These are phyloP conservation scores for Jamesozyma hellenica DNA, from an alignment of 805 yeast genomes.

Conservation along the genomic window DNA sequence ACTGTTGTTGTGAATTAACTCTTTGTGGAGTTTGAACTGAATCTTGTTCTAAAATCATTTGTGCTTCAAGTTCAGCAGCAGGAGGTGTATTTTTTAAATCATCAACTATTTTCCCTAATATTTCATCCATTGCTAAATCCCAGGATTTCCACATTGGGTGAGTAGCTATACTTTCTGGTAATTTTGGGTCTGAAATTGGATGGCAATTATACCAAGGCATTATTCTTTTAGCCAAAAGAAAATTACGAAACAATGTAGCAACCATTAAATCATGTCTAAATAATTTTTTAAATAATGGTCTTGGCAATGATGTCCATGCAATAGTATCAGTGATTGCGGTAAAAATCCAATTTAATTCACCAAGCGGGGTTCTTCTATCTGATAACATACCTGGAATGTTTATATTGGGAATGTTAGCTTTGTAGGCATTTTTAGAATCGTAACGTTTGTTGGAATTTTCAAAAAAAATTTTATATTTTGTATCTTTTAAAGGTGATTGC, in stretches of 20 bases:
- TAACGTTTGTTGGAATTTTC: conserved; percentile 19
- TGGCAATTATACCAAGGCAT: conserved; percentile 91
- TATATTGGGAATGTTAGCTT: conserved; percentile 33
- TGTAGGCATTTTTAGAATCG: conserved; percentile 13
- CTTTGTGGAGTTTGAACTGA: conserved; percentile 9
- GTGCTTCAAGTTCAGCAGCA: conserved; percentile 21
- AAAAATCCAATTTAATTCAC: conserved; percentile 94
- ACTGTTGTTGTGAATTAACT: conserved; percentile 1
- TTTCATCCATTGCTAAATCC: conserved; percentile 95
- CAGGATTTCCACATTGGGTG: conserved; percentile 97
- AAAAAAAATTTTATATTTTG: conserved; percentile 33
- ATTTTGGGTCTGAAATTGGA: conserved; percentile 86
- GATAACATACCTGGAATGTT: conserved; percentile 83
- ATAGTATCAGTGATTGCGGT: conserved; percentile 97
- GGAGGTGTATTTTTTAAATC: conserved; percentile 30
- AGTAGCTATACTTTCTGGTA: conserved; percentile 69
- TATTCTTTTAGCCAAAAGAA: conserved; percentile 79
- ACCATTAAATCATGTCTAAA: conserved; percentile 95
- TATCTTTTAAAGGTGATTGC: conserved; percentile 57
- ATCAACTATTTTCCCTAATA: conserved; percentile 59
- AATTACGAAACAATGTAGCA: conserved; percentile 90
- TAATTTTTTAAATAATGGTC: conserved; percentile 78
- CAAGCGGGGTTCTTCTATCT: conserved; percentile 89
- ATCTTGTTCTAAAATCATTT: conserved; percentile 18
- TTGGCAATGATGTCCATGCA: conserved; percentile 88